phyloP scores from a whole-genome alignment of 2,329 filamentous ascomycete genomes.

The Aurifilum marmelostoma region DNA sequence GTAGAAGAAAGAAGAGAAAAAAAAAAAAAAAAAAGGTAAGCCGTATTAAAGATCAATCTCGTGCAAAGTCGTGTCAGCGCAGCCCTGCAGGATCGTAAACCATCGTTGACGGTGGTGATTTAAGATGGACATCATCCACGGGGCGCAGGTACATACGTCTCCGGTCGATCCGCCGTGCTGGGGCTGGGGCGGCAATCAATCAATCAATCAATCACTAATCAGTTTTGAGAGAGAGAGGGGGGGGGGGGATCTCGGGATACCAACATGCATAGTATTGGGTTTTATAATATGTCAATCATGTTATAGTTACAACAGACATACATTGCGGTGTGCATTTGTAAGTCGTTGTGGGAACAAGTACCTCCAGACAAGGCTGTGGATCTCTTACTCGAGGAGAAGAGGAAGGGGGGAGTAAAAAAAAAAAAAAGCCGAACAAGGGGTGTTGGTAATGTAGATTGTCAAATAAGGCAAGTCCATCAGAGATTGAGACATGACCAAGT shows the following conservation, averaged over 20 bases:
- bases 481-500: background rate
- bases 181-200: background rate
- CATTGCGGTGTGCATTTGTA: background rate
- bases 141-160: background rate
- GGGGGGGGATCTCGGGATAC: background rate
- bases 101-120: background rate
- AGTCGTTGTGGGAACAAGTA: background rate
- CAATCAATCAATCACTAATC: background rate
- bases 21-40: background rate
- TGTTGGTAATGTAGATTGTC: too few relatives aligned
- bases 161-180: background rate
- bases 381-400: background rate
- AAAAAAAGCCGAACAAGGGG: too few relatives aligned
- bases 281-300: background rate
- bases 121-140: slow-evolving; percentile 5
- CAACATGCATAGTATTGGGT: background rate
- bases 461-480: background rate
- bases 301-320: background rate
- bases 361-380: background rate
- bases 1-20: background rate
- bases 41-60: background rate
- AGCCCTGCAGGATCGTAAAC: background rate
- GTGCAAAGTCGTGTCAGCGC: background rate
- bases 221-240: too few relatives aligned
- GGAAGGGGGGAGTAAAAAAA: background rate